phyloP scores from a whole-genome alignment of 495 filamentous ascomycete genomes.

The Talaromyces adpressus region DNA sequence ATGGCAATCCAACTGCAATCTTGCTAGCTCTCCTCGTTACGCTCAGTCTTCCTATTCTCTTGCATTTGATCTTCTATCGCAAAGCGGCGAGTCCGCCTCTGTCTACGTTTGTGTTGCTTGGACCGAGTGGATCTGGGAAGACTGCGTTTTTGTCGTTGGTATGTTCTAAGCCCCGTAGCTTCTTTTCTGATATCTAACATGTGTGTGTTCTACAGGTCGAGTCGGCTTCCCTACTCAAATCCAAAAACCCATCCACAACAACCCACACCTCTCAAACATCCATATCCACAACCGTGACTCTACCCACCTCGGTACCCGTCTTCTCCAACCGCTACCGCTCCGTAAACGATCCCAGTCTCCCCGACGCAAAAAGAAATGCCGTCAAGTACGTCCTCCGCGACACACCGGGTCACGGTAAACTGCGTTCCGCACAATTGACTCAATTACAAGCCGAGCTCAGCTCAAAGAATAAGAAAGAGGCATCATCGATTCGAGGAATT shows the following conservation, averaged over 20 bases:
- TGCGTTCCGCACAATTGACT: slow-evolving; percentile 52
- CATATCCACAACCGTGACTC: slow-evolving; percentile 60
- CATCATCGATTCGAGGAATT: slow-evolving; percentile 61
- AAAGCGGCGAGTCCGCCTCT: slow-evolving; percentile 56
- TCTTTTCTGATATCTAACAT: neutral
- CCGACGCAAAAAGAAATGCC: slow-evolving; percentile 61
- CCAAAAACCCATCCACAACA: slow-evolving; percentile 11
- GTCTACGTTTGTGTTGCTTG: slow-evolving; percentile 78
- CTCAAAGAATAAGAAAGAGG: slow-evolving; percentile 35
- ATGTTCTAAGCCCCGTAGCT: slow-evolving; percentile 13
- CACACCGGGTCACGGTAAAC: slow-evolving; percentile 92
- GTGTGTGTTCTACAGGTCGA: slow-evolving; percentile 36
- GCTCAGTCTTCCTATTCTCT: slow-evolving; percentile 63
- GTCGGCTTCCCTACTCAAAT: slow-evolving; percentile 29
- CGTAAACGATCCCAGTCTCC: slow-evolving; percentile 57
- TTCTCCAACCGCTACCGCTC: slow-evolving; percentile 66
- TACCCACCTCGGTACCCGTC: slow-evolving; percentile 56
- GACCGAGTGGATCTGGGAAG: slow-evolving; percentile 81
- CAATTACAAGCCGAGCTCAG: slow-evolving; percentile 30
- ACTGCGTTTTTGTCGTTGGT: slow-evolving; percentile 80
- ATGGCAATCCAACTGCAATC: slow-evolving; percentile 44
- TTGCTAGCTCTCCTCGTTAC: slow-evolving; percentile 60
- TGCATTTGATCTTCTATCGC: slow-evolving; percentile 70
- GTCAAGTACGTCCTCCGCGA: slow-evolving; percentile 74
- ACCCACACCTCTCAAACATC: slow-evolving; percentile 84